phyloP scores from a whole-genome alignment of 2,329 filamentous ascomycete genomes.

The Claviceps citrina region DNA sequence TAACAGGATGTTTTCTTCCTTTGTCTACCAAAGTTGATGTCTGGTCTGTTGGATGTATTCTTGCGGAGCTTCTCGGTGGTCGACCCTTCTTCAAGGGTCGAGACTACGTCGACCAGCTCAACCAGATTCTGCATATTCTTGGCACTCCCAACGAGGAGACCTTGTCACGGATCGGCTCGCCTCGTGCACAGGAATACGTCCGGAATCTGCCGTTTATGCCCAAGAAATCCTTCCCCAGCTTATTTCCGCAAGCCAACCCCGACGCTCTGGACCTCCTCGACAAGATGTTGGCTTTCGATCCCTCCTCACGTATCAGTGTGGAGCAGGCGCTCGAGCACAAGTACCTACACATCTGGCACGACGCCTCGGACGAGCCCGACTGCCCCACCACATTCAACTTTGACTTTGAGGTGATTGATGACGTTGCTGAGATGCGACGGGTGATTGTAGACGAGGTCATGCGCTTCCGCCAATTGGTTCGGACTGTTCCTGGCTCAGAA shows the following conservation, averaged over 20 bases:
- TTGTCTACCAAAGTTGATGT: conserved; percentile 59
- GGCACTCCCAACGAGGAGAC: conserved; percentile 95
- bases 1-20: neutral
- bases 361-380: conserved; percentile 84
- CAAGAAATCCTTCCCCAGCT: conserved; percentile 73
- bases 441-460: conserved; percentile 95
- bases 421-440: conserved; percentile 84
- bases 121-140: conserved; percentile 96
- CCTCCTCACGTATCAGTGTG: conserved; percentile 80
- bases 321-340: conserved; percentile 92
- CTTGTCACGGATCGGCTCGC: conserved; percentile 80
- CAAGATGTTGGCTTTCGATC: conserved; percentile 95
- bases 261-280: conserved; percentile 91
- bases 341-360: conserved; percentile 97
- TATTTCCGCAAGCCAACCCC: conserved; percentile 91
- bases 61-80: conserved; percentile 87
- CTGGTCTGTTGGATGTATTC: conserved; percentile 96
- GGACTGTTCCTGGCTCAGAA: conserved; percentile 30
- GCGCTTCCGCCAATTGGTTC: conserved; percentile 56
- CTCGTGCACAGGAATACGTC: conserved; percentile 93
- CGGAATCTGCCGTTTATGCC: conserved; percentile 90
- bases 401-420: conserved; percentile 93
- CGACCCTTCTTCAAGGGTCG: conserved; percentile 98
- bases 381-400: conserved; percentile 96
- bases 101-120: conserved; percentile 97